These are phyloP conservation scores for Rhizopus microsporus DNA, from an alignment of 371 early-diverging fungal genomes.

Conservation along the genomic window DNA sequence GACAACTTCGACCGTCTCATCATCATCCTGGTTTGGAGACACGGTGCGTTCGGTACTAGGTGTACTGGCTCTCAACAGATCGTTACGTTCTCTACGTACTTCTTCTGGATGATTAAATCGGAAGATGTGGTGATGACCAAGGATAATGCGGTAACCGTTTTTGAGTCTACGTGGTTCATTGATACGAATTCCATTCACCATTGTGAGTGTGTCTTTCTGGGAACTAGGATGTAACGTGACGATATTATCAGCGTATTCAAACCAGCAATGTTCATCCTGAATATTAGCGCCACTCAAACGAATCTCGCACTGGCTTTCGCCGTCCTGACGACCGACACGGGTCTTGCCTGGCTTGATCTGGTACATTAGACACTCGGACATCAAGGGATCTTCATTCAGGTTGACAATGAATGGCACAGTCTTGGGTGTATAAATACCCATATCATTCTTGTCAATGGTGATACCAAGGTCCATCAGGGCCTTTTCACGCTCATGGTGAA, in stretches of 20 bases:
- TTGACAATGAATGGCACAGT: slow-evolving; percentile 88
- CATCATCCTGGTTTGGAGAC: slow-evolving; percentile 43
- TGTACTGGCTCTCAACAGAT: slow-evolving; percentile 32
- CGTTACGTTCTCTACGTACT: slow-evolving; percentile 73
- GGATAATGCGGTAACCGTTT: slow-evolving; percentile 79
- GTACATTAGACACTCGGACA: slow-evolving; percentile 90
- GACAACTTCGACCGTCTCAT: slow-evolving; percentile 43
- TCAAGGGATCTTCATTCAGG: slow-evolving; percentile 87
- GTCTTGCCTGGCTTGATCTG: slow-evolving; percentile 80
- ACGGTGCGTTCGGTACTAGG: slow-evolving; percentile 16
- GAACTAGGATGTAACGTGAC: slow-evolving; percentile 66
- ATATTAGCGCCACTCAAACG: slow-evolving; percentile 75
- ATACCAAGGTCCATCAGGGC: slow-evolving; percentile 84
- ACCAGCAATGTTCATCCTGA: slow-evolving; percentile 71
- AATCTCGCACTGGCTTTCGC: slow-evolving; percentile 59
- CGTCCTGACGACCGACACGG: slow-evolving; percentile 63
- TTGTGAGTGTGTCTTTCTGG: slow-evolving; percentile 55
- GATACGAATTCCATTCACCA: slow-evolving; percentile 80
- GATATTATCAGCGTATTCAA: slow-evolving; percentile 59
- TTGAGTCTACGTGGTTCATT: slow-evolving; percentile 58
- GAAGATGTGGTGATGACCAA: slow-evolving; percentile 83
- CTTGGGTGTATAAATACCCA: slow-evolving; percentile 83
- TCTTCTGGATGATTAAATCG: slow-evolving; percentile 89
- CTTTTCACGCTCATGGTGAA: slow-evolving; percentile 74
- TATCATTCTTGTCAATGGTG: slow-evolving; percentile 69